Conservation (phyloP, 257 asterid species). For the Przewalskia tangutica region DNA sequence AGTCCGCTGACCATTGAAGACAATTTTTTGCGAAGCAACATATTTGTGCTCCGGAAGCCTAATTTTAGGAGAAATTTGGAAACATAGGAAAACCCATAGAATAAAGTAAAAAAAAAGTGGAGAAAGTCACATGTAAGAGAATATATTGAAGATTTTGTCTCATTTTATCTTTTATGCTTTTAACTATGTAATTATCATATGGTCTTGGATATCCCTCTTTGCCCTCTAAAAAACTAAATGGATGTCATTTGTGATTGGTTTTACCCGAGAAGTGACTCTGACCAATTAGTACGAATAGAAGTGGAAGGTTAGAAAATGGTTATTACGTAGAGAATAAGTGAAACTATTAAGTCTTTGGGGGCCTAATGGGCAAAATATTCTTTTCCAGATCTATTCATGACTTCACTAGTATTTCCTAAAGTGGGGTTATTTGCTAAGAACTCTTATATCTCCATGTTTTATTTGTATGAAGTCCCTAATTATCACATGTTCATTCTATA, state of each 20-base stretch:
- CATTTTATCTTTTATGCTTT: not conserved
- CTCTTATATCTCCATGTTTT: not conserved
- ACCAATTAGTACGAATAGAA: not conserved
- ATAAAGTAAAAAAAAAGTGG: not conserved
- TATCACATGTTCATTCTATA: not conserved
- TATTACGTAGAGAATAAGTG: not conserved
- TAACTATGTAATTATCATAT: not conserved
- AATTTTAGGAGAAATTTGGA: not conserved
- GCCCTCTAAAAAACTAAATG: not conserved
- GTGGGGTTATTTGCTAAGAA: not conserved
- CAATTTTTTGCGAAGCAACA: not conserved
- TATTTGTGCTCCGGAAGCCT: not conserved
- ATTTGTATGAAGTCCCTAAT: not conserved
- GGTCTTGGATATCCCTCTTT: not conserved
- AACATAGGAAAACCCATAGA: not conserved
- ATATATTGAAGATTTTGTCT: not conserved
- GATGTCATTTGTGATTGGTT: not conserved
- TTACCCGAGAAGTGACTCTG: not conserved
- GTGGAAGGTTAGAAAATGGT: not conserved
- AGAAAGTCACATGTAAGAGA: not conserved
- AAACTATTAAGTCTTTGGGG: not conserved
- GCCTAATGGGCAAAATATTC: not conserved
- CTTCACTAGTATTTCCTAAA: not conserved
- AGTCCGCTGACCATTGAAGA: not conserved
- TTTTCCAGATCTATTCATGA: not conserved